Conservation (phyloP, 164 flowering plant species). For the Magnolia changhungtana region DNA sequence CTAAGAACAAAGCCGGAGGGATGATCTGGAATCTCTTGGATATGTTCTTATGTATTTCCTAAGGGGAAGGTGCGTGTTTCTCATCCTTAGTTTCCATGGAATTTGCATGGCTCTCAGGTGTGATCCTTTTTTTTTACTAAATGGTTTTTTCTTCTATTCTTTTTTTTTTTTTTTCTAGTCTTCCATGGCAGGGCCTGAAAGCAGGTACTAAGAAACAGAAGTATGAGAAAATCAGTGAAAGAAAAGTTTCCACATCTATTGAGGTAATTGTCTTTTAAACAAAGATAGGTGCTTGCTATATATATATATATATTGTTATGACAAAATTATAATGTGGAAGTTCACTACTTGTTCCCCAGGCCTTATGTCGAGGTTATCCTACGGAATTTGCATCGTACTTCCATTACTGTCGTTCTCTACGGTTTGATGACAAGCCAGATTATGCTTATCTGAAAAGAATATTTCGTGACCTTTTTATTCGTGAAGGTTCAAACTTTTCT, state of each 20-base stretch:
- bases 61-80: conserved; percentile 67
- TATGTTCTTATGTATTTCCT: conserved; percentile 88
- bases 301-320: not conserved
- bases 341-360: conserved; percentile 34
- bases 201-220: conserved; percentile 94
- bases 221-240: conserved; percentile 92
- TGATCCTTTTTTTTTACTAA: not conserved
- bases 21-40: conserved; percentile 95
- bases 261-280: conserved; percentile 41
- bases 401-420: conserved; percentile 88
- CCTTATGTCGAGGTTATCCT: conserved; percentile 88
- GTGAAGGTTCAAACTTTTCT: conserved; percentile 60
- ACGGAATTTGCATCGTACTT: conserved; percentile 93
- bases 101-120: not conserved
- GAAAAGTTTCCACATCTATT: conserved; percentile 82
- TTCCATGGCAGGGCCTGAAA: conserved; percentile 96
- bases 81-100: not conserved
- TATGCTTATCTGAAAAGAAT: conserved; percentile 88
- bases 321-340: conserved; percentile 7
- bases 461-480: conserved; percentile 93
- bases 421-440: conserved; percentile 98
- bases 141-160: not conserved
- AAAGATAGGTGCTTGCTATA: not conserved
- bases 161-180: conserved; percentile 34
- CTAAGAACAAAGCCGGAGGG: conserved; percentile 90